Percentiles rank a stretch among this genome's conserved stretches.
Evolutionary conservation across 2,329 filamentous ascomycete species (phyloP).

Genomic region (Scytalidium sp.): DNA sequence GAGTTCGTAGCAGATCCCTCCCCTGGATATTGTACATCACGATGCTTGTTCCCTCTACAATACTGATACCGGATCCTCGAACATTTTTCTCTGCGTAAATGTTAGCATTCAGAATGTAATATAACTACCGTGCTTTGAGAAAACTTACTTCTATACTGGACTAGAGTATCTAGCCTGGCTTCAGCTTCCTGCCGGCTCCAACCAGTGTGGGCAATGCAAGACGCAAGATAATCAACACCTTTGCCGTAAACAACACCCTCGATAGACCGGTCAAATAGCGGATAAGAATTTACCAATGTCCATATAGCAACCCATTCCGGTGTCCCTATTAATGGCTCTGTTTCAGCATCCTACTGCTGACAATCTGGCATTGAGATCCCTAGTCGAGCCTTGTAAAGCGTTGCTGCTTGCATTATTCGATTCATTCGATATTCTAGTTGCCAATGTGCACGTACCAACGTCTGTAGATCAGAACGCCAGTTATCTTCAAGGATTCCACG

Average conservation of each 20-base stretch:
- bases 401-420: not conserved
- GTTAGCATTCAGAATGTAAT: not conserved
- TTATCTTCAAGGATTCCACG: not conserved
- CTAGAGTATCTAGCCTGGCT: not conserved
- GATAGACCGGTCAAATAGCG: not conserved
- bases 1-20: not conserved
- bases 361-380: not conserved
- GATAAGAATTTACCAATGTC: not conserved
- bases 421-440: not conserved
- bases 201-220: not conserved
- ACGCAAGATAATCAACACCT: not conserved
- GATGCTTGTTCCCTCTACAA: not conserved
- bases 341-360: not conserved
- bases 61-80: not conserved
- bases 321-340: no score
- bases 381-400: not conserved
- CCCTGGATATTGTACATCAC: not conserved
- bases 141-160: not conserved
- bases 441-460: not conserved
- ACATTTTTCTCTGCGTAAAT: not conserved
- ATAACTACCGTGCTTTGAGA: not conserved
- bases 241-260: not conserved
- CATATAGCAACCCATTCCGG: no score
- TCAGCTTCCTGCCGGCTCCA: not conserved
- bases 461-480: not conserved